These are phyloP conservation scores for Eucalyptus albens DNA, from an alignment of 345 rosid species.

Conservation along the genomic window DNA sequence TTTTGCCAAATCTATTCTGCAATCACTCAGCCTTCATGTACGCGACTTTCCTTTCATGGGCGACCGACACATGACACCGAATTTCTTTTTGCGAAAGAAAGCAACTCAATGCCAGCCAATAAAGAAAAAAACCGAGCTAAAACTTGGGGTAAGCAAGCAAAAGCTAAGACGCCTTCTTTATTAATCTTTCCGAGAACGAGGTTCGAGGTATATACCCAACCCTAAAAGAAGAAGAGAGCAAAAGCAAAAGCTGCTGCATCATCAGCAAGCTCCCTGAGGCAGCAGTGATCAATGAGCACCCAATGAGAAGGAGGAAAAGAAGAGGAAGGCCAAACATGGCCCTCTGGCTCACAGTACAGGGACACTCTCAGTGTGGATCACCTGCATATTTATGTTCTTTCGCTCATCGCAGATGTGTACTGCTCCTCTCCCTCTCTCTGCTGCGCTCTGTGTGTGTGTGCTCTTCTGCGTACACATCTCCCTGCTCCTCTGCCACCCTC, in stretches of 20 bases:
- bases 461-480: background rate
- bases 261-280: background rate
- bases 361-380: background rate
- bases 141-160: background rate
- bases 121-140: background rate
- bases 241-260: background rate
- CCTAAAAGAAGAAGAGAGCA: background rate
- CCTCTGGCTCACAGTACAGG: background rate
- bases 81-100: background rate
- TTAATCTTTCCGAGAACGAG: background rate
- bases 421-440: background rate
- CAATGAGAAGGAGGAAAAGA: background rate
- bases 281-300: background rate
- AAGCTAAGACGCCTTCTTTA: background rate
- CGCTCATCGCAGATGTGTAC: background rate
- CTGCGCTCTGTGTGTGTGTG: background rate
- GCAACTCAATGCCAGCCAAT: background rate
- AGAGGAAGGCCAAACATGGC: background rate
- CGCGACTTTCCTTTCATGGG: background rate
- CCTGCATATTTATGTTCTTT: background rate
- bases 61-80: background rate
- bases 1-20: background rate
- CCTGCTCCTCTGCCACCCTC: background rate
- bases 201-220: background rate
- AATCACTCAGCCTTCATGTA: background rate